Percentiles rank a stretch among this genome's conserved stretches.
Conservation (phyloP, 179 eudicot species). For the Carnegiea gigantea region DNA sequence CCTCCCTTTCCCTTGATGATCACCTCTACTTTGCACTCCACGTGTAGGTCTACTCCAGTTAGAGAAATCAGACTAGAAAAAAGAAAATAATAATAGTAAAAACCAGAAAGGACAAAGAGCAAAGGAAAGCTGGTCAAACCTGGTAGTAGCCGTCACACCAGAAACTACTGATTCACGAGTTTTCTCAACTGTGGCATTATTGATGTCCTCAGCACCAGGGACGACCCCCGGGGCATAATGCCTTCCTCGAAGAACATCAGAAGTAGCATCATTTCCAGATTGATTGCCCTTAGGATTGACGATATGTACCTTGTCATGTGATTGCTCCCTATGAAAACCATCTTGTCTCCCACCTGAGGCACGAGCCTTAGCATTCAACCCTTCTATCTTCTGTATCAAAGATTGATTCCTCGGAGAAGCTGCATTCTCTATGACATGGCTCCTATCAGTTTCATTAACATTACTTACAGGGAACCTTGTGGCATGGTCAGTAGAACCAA, state of each 20-base stretch:
- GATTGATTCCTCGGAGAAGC: slow-evolving; percentile 44
- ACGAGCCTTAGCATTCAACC: slow-evolving; percentile 79
- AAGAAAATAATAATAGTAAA: not conserved
- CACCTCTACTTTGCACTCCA: slow-evolving; percentile 48
- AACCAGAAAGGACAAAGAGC: slow-evolving; percentile 2
- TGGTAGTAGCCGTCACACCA: slow-evolving; percentile 35
- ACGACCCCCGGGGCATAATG: slow-evolving; percentile 40
- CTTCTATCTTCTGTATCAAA: slow-evolving; percentile 77
- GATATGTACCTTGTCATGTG: slow-evolving; percentile 30
- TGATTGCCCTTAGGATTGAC: slow-evolving; percentile 29
- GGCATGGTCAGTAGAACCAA: slow-evolving; percentile 24
- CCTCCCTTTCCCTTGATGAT: slow-evolving; percentile 52
- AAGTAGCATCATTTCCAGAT: slow-evolving; percentile 29
- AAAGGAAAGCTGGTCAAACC: slow-evolving; percentile 45
- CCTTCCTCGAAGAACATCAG: slow-evolving; percentile 34
- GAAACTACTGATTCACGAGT: slow-evolving; percentile 32
- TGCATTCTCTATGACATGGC: slow-evolving; percentile 32
- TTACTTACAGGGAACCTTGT: slow-evolving; percentile 37
- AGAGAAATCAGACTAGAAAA: slow-evolving; percentile 28
- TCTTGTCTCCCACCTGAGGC: slow-evolving; percentile 55
- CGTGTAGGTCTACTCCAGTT: slow-evolving; percentile 54
- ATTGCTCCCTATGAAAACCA: slow-evolving; percentile 36
- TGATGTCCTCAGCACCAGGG: slow-evolving; percentile 34
- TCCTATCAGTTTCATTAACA: slow-evolving; percentile 30
- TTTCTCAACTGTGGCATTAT: slow-evolving; percentile 35